A percentile compares a stretch with the other conserved stretches of the same genome.
phyloP scores from a whole-genome alignment of 352 stramenopile species.

The Globisporangium takayamanum region DNA sequence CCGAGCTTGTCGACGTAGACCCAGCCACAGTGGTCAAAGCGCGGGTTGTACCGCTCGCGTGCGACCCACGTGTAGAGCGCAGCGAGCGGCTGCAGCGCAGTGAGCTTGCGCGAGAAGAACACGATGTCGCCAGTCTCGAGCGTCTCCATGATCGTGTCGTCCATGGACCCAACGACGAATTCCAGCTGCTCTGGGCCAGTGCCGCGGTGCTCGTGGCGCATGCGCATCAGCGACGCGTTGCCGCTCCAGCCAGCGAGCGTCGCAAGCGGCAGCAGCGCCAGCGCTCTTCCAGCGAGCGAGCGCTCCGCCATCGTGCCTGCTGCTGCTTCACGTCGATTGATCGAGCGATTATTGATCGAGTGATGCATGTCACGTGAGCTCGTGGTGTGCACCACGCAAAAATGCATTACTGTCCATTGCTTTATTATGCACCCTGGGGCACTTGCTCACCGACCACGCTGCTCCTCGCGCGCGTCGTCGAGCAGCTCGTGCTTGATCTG shows the following conservation, averaged over 20 bases:
- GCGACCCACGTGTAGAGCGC: conserved; percentile 63
- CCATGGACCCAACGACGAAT: conserved; percentile 76
- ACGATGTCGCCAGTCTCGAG: conserved; percentile 80
- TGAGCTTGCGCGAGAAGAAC: conserved; percentile 71
- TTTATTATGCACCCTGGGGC: not conserved
- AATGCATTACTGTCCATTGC: not conserved
- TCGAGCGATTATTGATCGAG: not conserved
- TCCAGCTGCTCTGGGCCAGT: conserved; percentile 32
- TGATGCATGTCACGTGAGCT: too few relatives aligned
- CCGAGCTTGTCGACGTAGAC: conserved; percentile 77
- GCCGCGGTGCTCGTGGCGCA: conserved; percentile 31
- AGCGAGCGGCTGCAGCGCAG: conserved; percentile 59
- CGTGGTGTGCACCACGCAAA: too few relatives aligned
- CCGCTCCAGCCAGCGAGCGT: conserved; percentile 58
- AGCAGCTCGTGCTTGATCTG: conserved; percentile 26
- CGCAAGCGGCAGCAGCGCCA: conserved; percentile 56
- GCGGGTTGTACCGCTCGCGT: conserved; percentile 43
- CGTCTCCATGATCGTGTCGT: conserved; percentile 84
- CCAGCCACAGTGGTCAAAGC: conserved; percentile 79
- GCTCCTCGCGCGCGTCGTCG: conserved; percentile 3
- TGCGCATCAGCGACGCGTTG: conserved; percentile 51
- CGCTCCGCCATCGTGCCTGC: conserved; percentile 9
- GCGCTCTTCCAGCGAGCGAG: conserved; percentile 29
- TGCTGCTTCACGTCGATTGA: not conserved
- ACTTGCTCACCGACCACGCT: not conserved